Evolutionary conservation across 73 alveolate genomes (phyloP).

Genomic region (Paramecium octaurelia): DNA sequence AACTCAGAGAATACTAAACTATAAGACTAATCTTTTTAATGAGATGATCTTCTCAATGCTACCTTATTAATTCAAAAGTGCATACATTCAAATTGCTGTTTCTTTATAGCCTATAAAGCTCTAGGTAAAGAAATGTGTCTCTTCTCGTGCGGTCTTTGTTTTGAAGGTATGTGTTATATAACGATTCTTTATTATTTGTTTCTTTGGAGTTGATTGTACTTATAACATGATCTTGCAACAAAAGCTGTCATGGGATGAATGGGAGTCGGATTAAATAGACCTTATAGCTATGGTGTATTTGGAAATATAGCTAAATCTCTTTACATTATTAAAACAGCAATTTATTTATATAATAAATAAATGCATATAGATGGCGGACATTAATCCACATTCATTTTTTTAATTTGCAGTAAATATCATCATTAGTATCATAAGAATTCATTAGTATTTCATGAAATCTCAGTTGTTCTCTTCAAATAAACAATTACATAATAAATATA

Average conservation of each 20-base stretch:
- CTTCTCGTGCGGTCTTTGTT: neutral
- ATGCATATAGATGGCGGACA: neutral
- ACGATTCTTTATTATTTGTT: constrained; percentile 15
- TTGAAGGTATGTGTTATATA: neutral
- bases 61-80: neutral
- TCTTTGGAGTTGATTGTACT: neutral
- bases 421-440: neutral
- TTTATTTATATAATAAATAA: neutral
- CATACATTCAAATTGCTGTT: neutral
- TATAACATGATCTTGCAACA: constrained; percentile 16
- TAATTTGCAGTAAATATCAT: neutral
- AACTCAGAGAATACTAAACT: neutral
- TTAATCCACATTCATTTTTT: neutral
- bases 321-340: neutral
- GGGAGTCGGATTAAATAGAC: neutral
- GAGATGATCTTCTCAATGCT: neutral
- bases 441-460: neutral
- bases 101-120: neutral
- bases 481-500: neutral
- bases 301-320: neutral
- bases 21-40: neutral
- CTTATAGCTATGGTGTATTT: neutral
- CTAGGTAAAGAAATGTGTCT: neutral
- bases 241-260: constrained; percentile 49
- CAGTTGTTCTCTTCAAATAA: neutral